phyloP scores from a whole-genome alignment of 768 basidiomycete genomes.

The Porphyrellus cyaneotinctus region DNA sequence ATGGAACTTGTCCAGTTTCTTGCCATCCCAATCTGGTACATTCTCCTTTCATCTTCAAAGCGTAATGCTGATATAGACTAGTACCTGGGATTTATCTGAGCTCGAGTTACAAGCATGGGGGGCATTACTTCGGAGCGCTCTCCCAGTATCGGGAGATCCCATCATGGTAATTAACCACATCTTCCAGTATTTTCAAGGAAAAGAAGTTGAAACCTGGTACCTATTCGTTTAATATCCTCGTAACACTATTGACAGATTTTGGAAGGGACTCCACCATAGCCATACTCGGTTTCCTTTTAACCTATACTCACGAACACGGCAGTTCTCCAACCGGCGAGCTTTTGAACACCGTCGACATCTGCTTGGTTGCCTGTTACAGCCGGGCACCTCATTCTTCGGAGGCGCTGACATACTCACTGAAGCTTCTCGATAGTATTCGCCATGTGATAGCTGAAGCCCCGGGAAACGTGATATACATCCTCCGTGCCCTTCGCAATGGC shows the following conservation, averaged over 20 bases:
- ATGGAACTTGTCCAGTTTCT: conserved; percentile 43
- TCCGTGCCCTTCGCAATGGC: conserved; percentile 36
- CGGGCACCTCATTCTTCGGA: conserved; percentile 22
- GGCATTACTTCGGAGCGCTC: conserved; percentile 30
- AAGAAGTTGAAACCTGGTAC: conserved; percentile 24
- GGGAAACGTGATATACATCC: conserved; percentile 30
- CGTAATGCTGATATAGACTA: conserved; percentile 20
- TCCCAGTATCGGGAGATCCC: conserved; percentile 18
- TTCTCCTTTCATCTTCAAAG: background rate
- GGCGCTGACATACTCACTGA: conserved; percentile 27
- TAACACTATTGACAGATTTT: conserved; percentile 5
- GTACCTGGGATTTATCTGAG: conserved; percentile 43
- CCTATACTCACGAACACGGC: conserved; percentile 3
- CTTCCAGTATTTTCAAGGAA: conserved; percentile 10
- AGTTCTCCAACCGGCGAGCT: conserved; percentile 16
- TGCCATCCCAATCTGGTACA: conserved; percentile 46
- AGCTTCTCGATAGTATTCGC: conserved; percentile 36
- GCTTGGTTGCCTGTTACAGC: conserved; percentile 36
- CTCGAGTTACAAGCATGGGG: conserved; percentile 44
- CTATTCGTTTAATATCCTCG: background rate
- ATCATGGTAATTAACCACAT: conserved; percentile 12
- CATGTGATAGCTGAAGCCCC: conserved; percentile 30
- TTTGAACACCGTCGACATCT: conserved; percentile 28
- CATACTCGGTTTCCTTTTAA: conserved; percentile 19
- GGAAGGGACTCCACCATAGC: conserved; percentile 20